Base-by-base conservation (phyloP, 495 filamentous ascomycete species). In the Haplographium delicatum region DNA sequence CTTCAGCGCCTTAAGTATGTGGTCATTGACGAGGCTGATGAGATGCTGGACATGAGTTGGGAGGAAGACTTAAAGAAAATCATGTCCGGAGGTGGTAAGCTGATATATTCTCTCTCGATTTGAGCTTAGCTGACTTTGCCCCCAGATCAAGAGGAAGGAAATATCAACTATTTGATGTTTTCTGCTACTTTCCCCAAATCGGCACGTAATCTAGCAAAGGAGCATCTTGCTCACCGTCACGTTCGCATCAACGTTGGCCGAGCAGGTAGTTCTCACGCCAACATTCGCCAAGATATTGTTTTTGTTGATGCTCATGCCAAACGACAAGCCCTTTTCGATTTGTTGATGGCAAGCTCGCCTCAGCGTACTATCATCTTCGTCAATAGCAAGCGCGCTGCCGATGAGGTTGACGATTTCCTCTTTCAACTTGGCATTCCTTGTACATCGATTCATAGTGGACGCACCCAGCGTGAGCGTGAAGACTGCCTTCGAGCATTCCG, bases 1-100 rank as follows among this genome's bases (percentile, higher is more conserved):
- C 71, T 96, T 22, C 74, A 74, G 31, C 89, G 91, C 50, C 74
- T 95, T 41, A 81, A 81, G 72, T 95, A 79, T 54, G 70, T 93
- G 54, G 80, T 98, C 47, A 85, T 98, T 52, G 93, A 97, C 45
- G 93, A 98, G 64, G 93, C 93, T 1, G 93, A 98, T 63, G 90
- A 96, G 69, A 81, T 97, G 74, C 77, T 98, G 0, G 63, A 83
- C 4, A 31, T 66, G 0, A 86, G 88, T 59, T 96, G 90, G 89
- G 73, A 84, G 39, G 67, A 75, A 0, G 81, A 88, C 1, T 72
- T 95, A 43, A 68, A 71, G 11, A 72, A 76, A 51, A 84, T 96
- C 45, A 80, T 95, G 72, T 70, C 75, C 47, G 88, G 88, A 45
- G 85, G 84, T 60, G 85, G 87, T 88, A 75, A 71, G 78, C 67